These are phyloP conservation scores for Amanita phalloides DNA, from an alignment of 768 basidiomycete species.

Conservation along the genomic window DNA sequence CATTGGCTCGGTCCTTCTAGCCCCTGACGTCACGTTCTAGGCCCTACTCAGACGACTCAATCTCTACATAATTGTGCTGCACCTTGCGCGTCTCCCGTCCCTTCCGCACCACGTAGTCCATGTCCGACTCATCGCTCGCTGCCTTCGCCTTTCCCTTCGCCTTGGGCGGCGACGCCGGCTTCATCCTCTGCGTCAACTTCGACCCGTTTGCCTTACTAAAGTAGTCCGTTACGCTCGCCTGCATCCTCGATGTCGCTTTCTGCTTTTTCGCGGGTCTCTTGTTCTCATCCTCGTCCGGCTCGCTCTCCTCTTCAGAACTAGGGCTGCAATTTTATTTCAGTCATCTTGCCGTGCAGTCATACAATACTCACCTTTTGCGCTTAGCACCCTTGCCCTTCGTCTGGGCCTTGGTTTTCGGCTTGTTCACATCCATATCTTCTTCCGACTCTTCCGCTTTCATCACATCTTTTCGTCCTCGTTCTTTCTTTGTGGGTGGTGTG, in stretches of 20 bases:
- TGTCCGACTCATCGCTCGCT: constrained; percentile 32
- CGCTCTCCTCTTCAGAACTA: constrained; percentile 23
- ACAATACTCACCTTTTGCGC: constrained; percentile 50
- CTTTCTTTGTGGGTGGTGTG: constrained; percentile 7
- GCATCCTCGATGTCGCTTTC: constrained; percentile 17
- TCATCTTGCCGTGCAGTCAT: not conserved
- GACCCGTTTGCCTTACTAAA: constrained; percentile 37
- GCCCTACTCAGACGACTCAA: constrained; percentile 24
- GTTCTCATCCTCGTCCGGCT: constrained; percentile 28
- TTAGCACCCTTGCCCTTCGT: constrained; percentile 29
- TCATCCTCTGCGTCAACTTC: constrained; percentile 51
- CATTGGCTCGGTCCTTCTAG: not conserved
- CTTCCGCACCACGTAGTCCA: constrained; percentile 21
- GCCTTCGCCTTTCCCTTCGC: constrained; percentile 30
- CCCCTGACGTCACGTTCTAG: constrained; percentile 19
- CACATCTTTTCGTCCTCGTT: constrained; percentile 18
- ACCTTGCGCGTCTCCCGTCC: constrained; percentile 24
- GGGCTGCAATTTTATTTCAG: constrained; percentile 16
- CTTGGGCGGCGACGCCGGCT: constrained; percentile 42
- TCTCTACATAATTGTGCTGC: constrained; percentile 55
- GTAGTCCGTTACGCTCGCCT: constrained; percentile 46
- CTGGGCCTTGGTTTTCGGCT: constrained; percentile 13
- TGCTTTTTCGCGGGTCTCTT: constrained; percentile 45
- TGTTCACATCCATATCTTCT: constrained; percentile 18
- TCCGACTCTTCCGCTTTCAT: constrained; percentile 16